phyloP scores from a whole-genome alignment of 495 filamentous ascomycete genomes.

The Ascodesmis nigricans region DNA sequence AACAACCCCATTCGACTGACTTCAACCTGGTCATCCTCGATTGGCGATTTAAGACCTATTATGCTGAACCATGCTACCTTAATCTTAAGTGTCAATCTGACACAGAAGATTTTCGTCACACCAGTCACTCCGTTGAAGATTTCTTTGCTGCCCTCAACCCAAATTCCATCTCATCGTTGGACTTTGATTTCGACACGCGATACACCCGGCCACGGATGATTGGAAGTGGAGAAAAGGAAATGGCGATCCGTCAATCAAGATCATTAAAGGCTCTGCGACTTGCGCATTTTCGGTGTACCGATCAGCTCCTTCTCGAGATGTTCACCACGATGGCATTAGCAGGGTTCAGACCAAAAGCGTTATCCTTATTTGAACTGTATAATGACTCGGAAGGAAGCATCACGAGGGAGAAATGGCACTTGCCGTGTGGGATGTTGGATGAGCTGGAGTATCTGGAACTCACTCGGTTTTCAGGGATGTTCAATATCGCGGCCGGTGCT shows the following conservation, averaged over 20 bases:
- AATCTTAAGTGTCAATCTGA: slow-evolving; percentile 14
- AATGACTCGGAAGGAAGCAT: background rate
- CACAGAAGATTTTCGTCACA: slow-evolving; percentile 9
- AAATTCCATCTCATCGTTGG: slow-evolving; percentile 15
- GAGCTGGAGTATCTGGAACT: slow-evolving; percentile 9
- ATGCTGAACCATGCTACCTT: slow-evolving; percentile 13
- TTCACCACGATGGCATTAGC: slow-evolving; percentile 13
- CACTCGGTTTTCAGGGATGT: slow-evolving; percentile 12
- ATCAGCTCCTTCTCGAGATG: slow-evolving; percentile 14
- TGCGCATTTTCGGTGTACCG: slow-evolving; percentile 11
- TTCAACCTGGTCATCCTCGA: slow-evolving; percentile 20
- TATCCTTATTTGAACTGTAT: slow-evolving; percentile 13
- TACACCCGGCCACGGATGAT: slow-evolving; percentile 14
- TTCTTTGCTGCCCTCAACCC: slow-evolving; percentile 18
- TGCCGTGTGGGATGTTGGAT: slow-evolving; percentile 4
- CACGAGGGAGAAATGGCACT: slow-evolving; percentile 9
- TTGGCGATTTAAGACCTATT: slow-evolving; percentile 21
- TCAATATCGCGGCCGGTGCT: slow-evolving; percentile 6
- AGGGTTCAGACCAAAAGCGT: slow-evolving; percentile 13
- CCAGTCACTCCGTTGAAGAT: slow-evolving; percentile 8
- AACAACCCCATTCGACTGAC: background rate
- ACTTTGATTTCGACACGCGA: slow-evolving; percentile 18
- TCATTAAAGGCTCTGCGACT: slow-evolving; percentile 14
- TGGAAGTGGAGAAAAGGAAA: slow-evolving; percentile 6
- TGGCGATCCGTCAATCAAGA: slow-evolving; percentile 13